phyloP scores from a whole-genome alignment of 257 asterid species.

The Fraxinus americana region DNA sequence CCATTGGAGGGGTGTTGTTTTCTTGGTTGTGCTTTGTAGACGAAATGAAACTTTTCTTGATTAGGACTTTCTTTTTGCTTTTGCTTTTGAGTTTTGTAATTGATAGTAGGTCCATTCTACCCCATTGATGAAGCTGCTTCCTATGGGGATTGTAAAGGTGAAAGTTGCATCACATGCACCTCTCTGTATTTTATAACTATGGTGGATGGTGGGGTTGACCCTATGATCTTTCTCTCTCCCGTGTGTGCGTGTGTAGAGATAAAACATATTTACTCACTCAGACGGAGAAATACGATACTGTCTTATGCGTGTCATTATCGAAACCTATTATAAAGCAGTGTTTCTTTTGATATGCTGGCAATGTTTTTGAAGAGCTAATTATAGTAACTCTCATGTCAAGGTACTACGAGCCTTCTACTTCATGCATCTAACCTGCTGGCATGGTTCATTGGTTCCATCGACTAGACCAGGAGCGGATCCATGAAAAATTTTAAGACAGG shows the following conservation, averaged over 20 bases:
- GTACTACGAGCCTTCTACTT: too few species aligned
- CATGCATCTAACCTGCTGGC: too few species aligned
- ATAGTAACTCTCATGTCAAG: too few species aligned
- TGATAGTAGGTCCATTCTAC: conserved; percentile 43
- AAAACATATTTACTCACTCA: too few species aligned
- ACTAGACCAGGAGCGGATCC: neutral
- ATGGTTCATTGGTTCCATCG: too few species aligned
- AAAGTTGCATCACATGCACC: conserved; percentile 35
- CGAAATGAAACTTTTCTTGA: conserved; percentile 17
- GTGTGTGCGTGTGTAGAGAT: neutral
- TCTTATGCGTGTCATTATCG: neutral
- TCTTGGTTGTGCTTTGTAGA: conserved; percentile 31
- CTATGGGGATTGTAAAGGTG: conserved; percentile 26
- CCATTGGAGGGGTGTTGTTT: conserved; percentile 35
- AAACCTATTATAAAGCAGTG: neutral
- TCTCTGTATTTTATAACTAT: conserved; percentile 10
- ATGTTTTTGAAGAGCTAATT: too few species aligned
- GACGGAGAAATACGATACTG: neutral
- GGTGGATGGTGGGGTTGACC: conserved; percentile 5
- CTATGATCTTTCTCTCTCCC: conserved; percentile 5
- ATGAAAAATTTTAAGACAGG: too few species aligned
- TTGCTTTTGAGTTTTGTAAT: conserved; percentile 31
- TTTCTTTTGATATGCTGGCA: neutral
- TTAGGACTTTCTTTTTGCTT: conserved; percentile 25
- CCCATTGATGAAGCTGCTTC: conserved; percentile 26